Conservation (phyloP, 805 yeast species). For the Suhomyces emberorum region DNA sequence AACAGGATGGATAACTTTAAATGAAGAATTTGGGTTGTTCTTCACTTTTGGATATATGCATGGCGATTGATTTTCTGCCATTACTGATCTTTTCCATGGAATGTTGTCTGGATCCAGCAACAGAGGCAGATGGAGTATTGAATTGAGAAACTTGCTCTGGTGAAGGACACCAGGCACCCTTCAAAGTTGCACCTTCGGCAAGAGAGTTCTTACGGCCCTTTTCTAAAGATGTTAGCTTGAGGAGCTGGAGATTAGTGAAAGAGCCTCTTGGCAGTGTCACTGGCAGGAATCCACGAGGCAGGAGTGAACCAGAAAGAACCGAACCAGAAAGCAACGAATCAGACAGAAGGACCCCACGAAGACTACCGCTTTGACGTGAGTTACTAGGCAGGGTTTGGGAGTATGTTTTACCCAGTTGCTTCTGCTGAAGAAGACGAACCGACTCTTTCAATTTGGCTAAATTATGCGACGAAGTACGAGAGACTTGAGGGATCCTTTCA, state of each 20-base stretch:
- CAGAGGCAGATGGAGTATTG: conserved; percentile 18
- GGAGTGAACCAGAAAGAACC: not conserved
- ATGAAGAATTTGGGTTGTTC: conserved; percentile 1
- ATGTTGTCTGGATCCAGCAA: conserved; percentile 11
- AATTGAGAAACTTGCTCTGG: conserved; percentile 27
- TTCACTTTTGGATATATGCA: not conserved
- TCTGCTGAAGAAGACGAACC: conserved; percentile 1
- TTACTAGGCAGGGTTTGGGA: not conserved
- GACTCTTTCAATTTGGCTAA: conserved; percentile 7
- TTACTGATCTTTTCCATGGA: conserved; percentile 4
- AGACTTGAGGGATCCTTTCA: conserved; percentile 3
- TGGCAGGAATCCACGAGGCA: not conserved
- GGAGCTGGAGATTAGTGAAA: not conserved
- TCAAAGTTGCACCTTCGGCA: conserved; percentile 13
- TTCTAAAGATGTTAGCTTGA: conserved; percentile 3
- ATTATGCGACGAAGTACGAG: not conserved
- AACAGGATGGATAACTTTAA: too few species aligned
- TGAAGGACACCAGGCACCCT: conserved; percentile 25
- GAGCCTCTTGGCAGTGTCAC: not conserved
- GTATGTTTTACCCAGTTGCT: not conserved
- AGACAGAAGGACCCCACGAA: not conserved
- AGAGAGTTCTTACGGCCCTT: conserved; percentile 11
- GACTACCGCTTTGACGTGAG: not conserved
- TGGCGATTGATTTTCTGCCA: not conserved
- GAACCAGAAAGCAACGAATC: not conserved